Evolutionary conservation across 192 early-diverging fungal species (phyloP).

Genomic region (Entophlyctis luteolus): DNA sequence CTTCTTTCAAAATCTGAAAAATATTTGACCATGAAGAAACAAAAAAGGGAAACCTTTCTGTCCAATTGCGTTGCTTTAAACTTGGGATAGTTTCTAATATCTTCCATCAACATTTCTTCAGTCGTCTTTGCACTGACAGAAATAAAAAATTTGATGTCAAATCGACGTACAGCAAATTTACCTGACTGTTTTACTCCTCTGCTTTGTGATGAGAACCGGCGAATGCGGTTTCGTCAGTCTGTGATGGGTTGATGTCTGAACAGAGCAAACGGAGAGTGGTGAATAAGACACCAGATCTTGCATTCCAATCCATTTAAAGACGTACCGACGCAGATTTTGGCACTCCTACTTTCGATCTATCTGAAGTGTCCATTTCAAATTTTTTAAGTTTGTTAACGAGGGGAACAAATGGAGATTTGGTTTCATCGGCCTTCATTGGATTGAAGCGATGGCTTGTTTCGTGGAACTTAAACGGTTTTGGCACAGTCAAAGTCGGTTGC

Average conservation of each 20-base stretch:
- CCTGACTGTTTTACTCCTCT: conserved; percentile 23
- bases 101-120: conserved; percentile 33
- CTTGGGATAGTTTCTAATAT: conserved; percentile 33
- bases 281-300: neutral
- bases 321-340: too few species aligned
- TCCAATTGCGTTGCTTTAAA: conserved; percentile 50
- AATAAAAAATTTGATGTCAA: neutral
- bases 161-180: neutral
- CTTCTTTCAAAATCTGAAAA: conserved; percentile 30
- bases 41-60: conserved; percentile 23
- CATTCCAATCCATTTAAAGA: too few species aligned
- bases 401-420: conserved; percentile 45
- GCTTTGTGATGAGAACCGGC: conserved; percentile 43
- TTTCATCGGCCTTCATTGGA: neutral
- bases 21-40: neutral
- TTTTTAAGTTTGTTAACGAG: conserved; percentile 35
- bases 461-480: conserved; percentile 50
- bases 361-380: conserved; percentile 32
- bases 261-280: neutral
- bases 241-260: neutral
- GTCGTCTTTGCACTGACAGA: conserved; percentile 25
- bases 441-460: conserved; percentile 4
- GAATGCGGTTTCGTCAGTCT: conserved; percentile 44
- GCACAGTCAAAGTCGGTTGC: conserved; percentile 41
- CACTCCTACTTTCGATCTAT: conserved; percentile 30